Evolutionary conservation across 2,329 filamentous ascomycete species (phyloP).

Genomic region (Dactylellina parvicollis): DNA sequence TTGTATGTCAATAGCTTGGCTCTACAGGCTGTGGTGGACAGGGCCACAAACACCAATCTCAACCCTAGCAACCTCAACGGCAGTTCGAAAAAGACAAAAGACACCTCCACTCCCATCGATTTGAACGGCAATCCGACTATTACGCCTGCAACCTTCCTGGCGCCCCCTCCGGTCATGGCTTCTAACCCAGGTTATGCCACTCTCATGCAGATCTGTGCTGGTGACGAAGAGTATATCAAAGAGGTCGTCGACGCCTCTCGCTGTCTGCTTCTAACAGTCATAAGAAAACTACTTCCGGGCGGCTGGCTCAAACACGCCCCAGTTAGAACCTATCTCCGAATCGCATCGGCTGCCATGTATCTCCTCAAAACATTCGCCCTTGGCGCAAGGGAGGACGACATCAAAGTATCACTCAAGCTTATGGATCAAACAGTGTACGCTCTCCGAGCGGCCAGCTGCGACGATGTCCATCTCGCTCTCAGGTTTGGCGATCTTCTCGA

Average conservation of each 20-base stretch:
- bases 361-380: conserved; percentile 84
- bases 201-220: conserved; percentile 63
- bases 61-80: conserved; percentile 68
- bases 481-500: conserved; percentile 85
- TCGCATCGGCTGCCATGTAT: conserved; percentile 86
- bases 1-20: conserved; percentile 95
- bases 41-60: conserved; percentile 73
- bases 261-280: conserved; percentile 79
- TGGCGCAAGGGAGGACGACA: conserved; percentile 79
- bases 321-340: conserved; percentile 84
- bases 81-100: conserved; percentile 55
- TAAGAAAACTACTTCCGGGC: conserved; percentile 77
- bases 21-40: conserved; percentile 91
- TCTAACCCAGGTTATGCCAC: conserved; percentile 69
- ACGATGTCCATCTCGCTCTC: conserved; percentile 85
- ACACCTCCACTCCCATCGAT: conserved; percentile 60
- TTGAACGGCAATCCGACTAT: conserved; percentile 59
- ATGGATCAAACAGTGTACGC: conserved; percentile 80
- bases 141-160: conserved; percentile 70
- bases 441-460: conserved; percentile 79
- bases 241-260: conserved; percentile 81
- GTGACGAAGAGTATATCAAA: conserved; percentile 77
- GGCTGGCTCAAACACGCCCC: conserved; percentile 84
- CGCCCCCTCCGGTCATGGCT: conserved; percentile 68
- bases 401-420: conserved; percentile 77